Conservation (phyloP, 352 stramenopile genomes). For the Lagenidium giganteum region DNA sequence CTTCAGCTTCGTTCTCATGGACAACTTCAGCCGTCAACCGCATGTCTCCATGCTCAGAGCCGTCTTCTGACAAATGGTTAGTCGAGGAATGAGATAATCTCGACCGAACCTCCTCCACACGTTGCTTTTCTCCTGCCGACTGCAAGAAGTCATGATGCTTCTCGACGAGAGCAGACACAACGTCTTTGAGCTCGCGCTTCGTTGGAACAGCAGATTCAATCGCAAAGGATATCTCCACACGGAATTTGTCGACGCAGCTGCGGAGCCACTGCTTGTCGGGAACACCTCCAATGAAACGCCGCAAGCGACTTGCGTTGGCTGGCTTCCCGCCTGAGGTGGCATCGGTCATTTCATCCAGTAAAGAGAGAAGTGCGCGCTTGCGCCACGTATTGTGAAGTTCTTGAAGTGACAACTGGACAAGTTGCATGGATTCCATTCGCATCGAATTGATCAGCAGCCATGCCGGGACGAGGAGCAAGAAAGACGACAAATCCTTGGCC, state of each 20-base stretch:
- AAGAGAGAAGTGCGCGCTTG: constrained; percentile 90
- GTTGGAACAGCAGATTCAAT: constrained; percentile 57
- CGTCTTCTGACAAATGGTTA: constrained; percentile 33
- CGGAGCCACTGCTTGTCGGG: constrained; percentile 44
- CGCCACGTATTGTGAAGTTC: constrained; percentile 98
- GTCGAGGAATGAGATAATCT: constrained; percentile 54
- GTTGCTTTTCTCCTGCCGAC: constrained; percentile 35
- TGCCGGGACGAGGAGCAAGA: constrained; percentile 74
- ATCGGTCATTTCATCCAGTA: constrained; percentile 74
- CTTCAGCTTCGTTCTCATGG: constrained; percentile 88
- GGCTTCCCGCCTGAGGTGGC: no score
- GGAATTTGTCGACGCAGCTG: constrained; percentile 67
- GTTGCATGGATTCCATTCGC: constrained; percentile 99
- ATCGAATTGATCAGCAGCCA: constrained; percentile 99
- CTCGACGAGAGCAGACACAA: constrained; percentile 53
- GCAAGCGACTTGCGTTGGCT: constrained; percentile 29
- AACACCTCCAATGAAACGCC: constrained; percentile 54
- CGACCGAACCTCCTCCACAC: constrained; percentile 52
- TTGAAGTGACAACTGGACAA: constrained; percentile 95
- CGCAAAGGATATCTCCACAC: constrained; percentile 77
- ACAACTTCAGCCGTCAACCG: constrained; percentile 82
- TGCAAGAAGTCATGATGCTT: constrained; percentile 59
- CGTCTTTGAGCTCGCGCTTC: constrained; percentile 67
- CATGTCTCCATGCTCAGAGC: constrained; percentile 62
- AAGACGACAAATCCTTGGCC: constrained; percentile 35